A percentile compares a stretch with the other conserved stretches of the same genome.
phyloP scores from a whole-genome alignment of 2,329 filamentous ascomycete species.

The Penicillium sp. region DNA sequence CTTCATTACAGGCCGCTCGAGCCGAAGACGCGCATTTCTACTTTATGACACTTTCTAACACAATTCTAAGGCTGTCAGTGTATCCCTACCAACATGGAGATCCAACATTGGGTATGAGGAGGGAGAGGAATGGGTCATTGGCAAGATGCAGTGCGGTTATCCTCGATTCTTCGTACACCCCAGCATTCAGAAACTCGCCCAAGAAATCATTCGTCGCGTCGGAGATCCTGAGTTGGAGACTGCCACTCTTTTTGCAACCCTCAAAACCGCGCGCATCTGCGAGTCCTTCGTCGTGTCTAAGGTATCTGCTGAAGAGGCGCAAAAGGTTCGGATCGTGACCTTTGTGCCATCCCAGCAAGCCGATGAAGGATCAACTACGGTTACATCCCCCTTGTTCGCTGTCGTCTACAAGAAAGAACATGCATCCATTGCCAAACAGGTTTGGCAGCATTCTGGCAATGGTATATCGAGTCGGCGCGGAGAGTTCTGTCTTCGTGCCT shows the following conservation, averaged over 20 bases:
- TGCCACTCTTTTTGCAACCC: conserved; percentile 82
- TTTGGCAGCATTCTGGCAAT: conserved; percentile 96
- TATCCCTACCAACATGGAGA: conserved; percentile 91
- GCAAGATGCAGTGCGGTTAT: conserved; percentile 86
- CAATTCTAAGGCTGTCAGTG: conserved; percentile 79
- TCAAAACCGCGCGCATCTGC: conserved; percentile 71
- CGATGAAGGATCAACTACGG: conserved; percentile 61
- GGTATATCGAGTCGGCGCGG: conserved; percentile 88
- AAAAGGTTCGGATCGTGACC: conserved; percentile 59
- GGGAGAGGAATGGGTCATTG: conserved; percentile 82
- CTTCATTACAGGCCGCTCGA: neutral
- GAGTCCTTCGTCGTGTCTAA: conserved; percentile 67
- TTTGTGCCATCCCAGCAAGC: conserved; percentile 62
- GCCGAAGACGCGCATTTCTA: neutral
- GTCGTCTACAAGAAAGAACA: conserved; percentile 71
- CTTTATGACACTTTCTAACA: conserved; percentile 10
- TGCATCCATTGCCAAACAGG: conserved; percentile 80
- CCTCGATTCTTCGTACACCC: conserved; percentile 93
- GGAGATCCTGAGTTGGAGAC: conserved; percentile 58
- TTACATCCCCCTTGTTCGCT: conserved; percentile 66
- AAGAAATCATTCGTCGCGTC: conserved; percentile 66
- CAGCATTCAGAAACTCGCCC: conserved; percentile 73
- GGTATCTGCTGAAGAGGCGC: conserved; percentile 37
- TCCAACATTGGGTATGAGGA: conserved; percentile 94
- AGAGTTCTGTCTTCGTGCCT: conserved; percentile 80